Percentiles rank a stretch among this genome's conserved stretches.
Conservation (phyloP, 202 grass and related monocot genomes). For the Eragrostis tef region DNA sequence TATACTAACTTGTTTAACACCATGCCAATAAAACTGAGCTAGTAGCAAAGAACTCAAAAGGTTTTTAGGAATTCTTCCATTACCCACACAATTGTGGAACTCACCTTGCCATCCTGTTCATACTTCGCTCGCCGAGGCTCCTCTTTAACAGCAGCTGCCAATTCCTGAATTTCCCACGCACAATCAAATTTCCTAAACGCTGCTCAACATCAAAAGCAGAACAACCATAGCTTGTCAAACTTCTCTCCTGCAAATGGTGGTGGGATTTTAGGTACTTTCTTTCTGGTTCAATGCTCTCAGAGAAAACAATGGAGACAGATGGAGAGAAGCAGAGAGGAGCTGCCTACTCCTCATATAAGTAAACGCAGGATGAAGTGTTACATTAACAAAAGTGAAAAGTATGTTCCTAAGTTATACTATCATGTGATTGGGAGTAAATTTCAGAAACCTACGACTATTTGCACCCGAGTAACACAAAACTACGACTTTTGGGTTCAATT, state of each 20-base stretch:
- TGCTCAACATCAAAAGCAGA: not conserved
- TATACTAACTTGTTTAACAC: not conserved
- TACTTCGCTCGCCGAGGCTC: not conserved
- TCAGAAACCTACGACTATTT: too few relatives aligned
- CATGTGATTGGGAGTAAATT: too few relatives aligned
- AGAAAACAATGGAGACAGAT: not conserved
- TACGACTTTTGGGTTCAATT: too few relatives aligned
- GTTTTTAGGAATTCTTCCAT: not conserved
- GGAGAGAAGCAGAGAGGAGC: too few relatives aligned
- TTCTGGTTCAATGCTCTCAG: not conserved
- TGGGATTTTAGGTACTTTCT: not conserved
- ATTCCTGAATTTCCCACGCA: not conserved
- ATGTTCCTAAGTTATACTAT: not conserved
- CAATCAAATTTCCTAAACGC: not conserved
- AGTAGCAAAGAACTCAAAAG: not conserved
- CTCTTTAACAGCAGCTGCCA: not conserved
- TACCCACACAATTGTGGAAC: not conserved
- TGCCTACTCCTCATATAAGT: not conserved
- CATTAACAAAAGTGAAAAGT: not conserved
- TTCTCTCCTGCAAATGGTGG: not conserved
- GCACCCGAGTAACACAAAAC: too few relatives aligned
- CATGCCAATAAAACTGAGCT: not conserved
- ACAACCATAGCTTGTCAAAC: not conserved
- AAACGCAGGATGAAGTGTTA: not conserved
- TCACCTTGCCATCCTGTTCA: not conserved